Percentiles rank a stretch among this genome's conserved stretches.
Conservation (phyloP, 2,329 filamentous ascomycete species). For the Aureobasidium sp. region DNA sequence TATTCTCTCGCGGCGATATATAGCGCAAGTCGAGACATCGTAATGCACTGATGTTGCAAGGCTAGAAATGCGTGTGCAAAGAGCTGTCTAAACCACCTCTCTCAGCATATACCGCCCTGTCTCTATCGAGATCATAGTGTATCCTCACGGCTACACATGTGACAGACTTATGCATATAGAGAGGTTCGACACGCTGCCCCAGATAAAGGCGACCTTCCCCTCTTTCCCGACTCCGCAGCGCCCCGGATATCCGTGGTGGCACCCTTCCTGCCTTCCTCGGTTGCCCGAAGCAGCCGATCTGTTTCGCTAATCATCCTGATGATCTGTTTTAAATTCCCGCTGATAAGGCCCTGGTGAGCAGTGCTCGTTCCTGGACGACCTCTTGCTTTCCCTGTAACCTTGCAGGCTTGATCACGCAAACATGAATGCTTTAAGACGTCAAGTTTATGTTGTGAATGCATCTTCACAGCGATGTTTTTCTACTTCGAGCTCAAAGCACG, state of each 20-base stretch:
- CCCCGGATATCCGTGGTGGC: slow-evolving; percentile 5
- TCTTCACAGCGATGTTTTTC: slow-evolving; percentile 33
- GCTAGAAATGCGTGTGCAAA: no score
- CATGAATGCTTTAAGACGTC: slow-evolving; percentile 12
- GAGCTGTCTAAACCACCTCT: not conserved
- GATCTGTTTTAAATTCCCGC: not conserved
- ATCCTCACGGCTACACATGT: not conserved
- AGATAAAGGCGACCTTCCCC: not conserved
- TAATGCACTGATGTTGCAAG: no score
- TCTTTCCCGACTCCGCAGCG: not conserved
- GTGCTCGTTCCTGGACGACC: not conserved
- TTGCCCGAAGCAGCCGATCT: not conserved
- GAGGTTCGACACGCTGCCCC: not conserved
- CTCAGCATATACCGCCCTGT: not conserved
- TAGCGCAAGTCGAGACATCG: no score
- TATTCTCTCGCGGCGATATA: no score
- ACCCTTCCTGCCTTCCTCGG: not conserved
- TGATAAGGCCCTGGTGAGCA: not conserved
- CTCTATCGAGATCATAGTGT: not conserved
- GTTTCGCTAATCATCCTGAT: not conserved
- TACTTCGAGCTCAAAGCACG: slow-evolving; percentile 32
- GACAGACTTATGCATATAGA: not conserved
- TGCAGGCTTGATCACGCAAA: not conserved
- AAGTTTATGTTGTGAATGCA: slow-evolving; percentile 13
- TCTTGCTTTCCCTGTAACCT: not conserved